These are phyloP conservation scores for Gastrolobium bilobum DNA, from an alignment of 306 rosid genomes.

Conservation along the genomic window DNA sequence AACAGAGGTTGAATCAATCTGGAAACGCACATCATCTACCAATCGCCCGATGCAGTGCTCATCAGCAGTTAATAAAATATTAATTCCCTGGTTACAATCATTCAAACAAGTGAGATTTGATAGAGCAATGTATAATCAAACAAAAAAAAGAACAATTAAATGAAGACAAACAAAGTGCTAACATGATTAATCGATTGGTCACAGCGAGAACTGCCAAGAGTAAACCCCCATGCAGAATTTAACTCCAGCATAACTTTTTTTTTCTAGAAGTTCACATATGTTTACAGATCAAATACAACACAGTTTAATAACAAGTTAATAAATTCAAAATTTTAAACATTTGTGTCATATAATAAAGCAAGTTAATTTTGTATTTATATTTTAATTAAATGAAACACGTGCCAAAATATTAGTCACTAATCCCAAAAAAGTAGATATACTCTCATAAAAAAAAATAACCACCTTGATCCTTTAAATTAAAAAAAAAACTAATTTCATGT, in stretches of 20 bases:
- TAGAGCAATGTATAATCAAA: not conserved
- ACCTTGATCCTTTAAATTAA: not conserved
- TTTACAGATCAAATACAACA: constrained; percentile 29
- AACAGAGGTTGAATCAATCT: constrained; percentile 76
- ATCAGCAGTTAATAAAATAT: constrained; percentile 73
- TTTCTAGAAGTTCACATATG: not conserved
- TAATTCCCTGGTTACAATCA: constrained; percentile 70
- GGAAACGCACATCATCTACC: constrained; percentile 70
- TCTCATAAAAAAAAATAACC: too few relatives aligned
- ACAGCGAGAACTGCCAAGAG: not conserved
- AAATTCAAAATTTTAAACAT: not conserved
- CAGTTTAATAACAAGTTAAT: constrained; percentile 10
- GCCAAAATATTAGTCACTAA: not conserved
- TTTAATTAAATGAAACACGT: not conserved
- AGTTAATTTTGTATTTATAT: not conserved
- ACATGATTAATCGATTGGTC: not conserved
- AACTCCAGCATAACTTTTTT: constrained; percentile 5
- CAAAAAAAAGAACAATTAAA: not conserved
- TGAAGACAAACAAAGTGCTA: not conserved
- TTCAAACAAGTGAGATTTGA: constrained; percentile 33
- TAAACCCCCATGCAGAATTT: not conserved
- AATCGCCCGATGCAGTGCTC: constrained; percentile 83
- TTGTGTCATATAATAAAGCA: not conserved
- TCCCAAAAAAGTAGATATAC: not conserved
- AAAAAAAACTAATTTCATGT: not conserved